Percentiles rank a stretch among this genome's conserved stretches.
Conservation (phyloP, 495 filamentous ascomycete species). For the Neurospora sp. region DNA sequence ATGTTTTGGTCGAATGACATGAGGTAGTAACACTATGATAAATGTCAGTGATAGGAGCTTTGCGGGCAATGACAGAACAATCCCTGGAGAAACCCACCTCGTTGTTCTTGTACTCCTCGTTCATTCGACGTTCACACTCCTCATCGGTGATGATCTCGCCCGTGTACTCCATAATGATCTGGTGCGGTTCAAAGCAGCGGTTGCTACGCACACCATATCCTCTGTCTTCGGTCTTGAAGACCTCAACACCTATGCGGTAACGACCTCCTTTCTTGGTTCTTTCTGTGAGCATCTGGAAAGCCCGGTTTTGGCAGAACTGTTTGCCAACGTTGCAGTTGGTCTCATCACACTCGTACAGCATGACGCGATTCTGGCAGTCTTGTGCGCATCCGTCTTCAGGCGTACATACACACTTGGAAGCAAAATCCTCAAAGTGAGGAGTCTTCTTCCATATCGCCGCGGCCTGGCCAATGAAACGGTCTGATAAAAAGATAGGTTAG, state of each 20-base stretch:
- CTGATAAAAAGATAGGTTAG: constrained; percentile 31
- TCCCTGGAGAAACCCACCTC: constrained; percentile 47
- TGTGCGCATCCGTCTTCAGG: constrained; percentile 75
- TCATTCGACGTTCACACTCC: constrained; percentile 90
- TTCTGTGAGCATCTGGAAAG: constrained; percentile 69
- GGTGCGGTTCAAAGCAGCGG: constrained; percentile 74
- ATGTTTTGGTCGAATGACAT: constrained; percentile 98
- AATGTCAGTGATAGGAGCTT: constrained; percentile 17
- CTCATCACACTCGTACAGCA: constrained; percentile 94
- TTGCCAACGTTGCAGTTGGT: constrained; percentile 72
- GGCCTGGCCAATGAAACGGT: constrained; percentile 88
- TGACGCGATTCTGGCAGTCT: constrained; percentile 83
- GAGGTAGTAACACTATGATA: constrained; percentile 76
- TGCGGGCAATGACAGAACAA: background rate
- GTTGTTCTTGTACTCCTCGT: constrained; percentile 81
- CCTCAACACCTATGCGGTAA: constrained; percentile 87
- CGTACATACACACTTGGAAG: constrained; percentile 67
- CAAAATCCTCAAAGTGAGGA: constrained; percentile 60
- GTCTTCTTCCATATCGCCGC: constrained; percentile 74
- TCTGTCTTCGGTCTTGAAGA: constrained; percentile 78
- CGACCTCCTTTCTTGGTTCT: constrained; percentile 67
- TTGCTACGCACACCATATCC: constrained; percentile 89
- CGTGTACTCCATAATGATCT: constrained; percentile 97
- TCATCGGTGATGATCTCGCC: constrained; percentile 93
- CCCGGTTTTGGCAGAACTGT: constrained; percentile 69